These are phyloP conservation scores for Rhodotorula toruloides DNA, from an alignment of 768 basidiomycete species.

Conservation along the genomic window DNA sequence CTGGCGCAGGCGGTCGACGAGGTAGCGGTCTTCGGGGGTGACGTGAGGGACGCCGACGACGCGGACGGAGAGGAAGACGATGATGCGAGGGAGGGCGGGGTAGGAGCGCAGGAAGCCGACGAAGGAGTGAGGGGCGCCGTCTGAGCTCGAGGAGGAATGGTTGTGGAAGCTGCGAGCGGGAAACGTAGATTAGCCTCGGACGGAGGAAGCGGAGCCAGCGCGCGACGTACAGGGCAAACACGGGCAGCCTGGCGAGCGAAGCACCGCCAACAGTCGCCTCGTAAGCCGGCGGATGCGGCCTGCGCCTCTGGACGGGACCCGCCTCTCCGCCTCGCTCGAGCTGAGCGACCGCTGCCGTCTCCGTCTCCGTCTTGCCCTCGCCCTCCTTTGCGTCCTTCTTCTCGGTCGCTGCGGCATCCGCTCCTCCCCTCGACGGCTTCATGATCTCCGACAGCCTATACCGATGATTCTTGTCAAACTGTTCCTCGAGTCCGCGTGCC, in stretches of 20 bases:
- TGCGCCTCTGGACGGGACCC: background rate
- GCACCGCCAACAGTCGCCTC: background rate
- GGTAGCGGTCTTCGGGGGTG: conserved; percentile 52
- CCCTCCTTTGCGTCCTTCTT: conserved; percentile 3
- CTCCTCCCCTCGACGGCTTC: too few species aligned
- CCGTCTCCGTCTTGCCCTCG: background rate
- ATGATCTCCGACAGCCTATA: conserved; percentile 59
- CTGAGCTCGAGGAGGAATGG: conserved; percentile 28
- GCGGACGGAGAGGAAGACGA: conserved; percentile 57
- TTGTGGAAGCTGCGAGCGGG: conserved; percentile 25
- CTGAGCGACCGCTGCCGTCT: background rate
- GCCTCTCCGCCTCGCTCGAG: background rate
- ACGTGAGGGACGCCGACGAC: conserved; percentile 56
- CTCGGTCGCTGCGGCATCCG: too few species aligned
- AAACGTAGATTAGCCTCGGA: too few species aligned
- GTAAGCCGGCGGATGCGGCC: background rate
- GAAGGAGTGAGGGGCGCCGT: conserved; percentile 63
- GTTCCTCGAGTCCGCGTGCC: conserved; percentile 55
- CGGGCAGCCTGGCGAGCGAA: conserved; percentile 21
- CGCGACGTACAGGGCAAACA: conserved; percentile 29
- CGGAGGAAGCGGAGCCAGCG: too few species aligned
- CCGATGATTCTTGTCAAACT: conserved; percentile 58
- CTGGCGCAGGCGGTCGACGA: conserved; percentile 57
- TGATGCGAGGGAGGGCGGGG: conserved; percentile 62
- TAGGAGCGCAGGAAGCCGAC: conserved; percentile 62